phyloP scores from a whole-genome alignment of 176 grass and related monocot genomes.

The Puya raimondii region DNA sequence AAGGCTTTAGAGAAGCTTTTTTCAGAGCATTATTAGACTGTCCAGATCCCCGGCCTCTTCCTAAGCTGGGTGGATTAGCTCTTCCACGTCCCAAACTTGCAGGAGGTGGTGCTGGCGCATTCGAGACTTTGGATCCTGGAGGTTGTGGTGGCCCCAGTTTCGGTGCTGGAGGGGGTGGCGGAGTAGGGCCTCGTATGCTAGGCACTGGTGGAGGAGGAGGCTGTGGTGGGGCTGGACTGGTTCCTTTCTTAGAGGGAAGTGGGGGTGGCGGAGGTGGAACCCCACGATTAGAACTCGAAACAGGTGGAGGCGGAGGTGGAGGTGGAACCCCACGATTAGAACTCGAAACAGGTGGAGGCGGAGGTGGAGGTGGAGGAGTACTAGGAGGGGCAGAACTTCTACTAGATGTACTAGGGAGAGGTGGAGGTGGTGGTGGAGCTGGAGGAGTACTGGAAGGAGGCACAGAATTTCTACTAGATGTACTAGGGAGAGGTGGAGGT shows the following conservation, averaged over 20 bases:
- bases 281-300: not conserved
- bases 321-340: too few relatives aligned
- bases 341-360: too few relatives aligned
- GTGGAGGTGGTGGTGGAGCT: conserved; percentile 18
- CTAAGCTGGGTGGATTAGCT: conserved; percentile 27
- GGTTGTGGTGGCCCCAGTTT: conserved; percentile 30
- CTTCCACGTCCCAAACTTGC: conserved; percentile 51
- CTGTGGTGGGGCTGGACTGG: conserved; percentile 34
- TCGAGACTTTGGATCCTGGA: conserved; percentile 52
- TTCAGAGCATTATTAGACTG: conserved; percentile 55
- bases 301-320: not conserved
- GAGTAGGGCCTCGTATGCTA: conserved; percentile 43
- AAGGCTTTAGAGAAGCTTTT: conserved; percentile 83
- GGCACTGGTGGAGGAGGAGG: conserved; percentile 33
- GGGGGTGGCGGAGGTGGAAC: conserved; percentile 1
- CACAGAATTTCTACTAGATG: not conserved
- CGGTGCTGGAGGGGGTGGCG: conserved; percentile 35
- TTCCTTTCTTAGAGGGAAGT: conserved; percentile 3
- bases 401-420: conserved; percentile 11
- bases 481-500: not conserved
- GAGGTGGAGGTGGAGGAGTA: conserved; percentile 32
- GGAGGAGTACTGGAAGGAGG: conserved; percentile 16
- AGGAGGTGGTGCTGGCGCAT: conserved; percentile 46
- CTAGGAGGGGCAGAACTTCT: conserved; percentile 17
- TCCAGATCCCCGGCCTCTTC: conserved; percentile 55